These are phyloP conservation scores for Chalciporus chontae DNA, from an alignment of 768 basidiomycete species.

Conservation along the genomic window DNA sequence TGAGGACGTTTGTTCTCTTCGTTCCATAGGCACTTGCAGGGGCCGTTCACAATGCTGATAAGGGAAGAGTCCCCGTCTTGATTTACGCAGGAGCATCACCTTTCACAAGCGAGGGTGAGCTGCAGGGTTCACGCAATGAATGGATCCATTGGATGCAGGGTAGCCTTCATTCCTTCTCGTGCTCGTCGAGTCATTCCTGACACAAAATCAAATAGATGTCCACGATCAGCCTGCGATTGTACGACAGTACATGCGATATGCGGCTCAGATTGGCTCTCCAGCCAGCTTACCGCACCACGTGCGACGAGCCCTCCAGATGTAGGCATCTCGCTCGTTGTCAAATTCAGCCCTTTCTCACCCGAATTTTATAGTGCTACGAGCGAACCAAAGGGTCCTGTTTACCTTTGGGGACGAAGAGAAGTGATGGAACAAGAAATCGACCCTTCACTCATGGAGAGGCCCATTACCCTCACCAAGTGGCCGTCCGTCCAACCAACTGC, in stretches of 20 bases:
- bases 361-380: constrained; percentile 51
- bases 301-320: constrained; percentile 65
- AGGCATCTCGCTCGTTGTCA: constrained; percentile 8
- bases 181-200: background rate
- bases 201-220: constrained; percentile 40
- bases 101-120: constrained; percentile 51
- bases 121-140: constrained; percentile 64
- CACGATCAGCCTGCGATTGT: constrained; percentile 71
- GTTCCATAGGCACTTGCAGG: constrained; percentile 55
- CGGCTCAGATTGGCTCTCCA: constrained; percentile 55
- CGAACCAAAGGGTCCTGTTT: constrained; percentile 69
- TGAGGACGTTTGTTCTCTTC: background rate
- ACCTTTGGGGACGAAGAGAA: constrained; percentile 72
- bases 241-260: constrained; percentile 71
- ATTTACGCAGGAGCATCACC: constrained; percentile 74
- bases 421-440: constrained; percentile 63
- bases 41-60: constrained; percentile 70
- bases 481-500: constrained; percentile 48
- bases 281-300: constrained; percentile 49
- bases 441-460: constrained; percentile 29
- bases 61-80: constrained; percentile 55
- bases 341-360: background rate
- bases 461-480: constrained; percentile 40
- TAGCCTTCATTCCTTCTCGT: constrained; percentile 12
- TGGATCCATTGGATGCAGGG: constrained; percentile 76